phyloP scores from a whole-genome alignment of 2,329 filamentous ascomycete genomes.

The Cryphonectria radicalis region DNA sequence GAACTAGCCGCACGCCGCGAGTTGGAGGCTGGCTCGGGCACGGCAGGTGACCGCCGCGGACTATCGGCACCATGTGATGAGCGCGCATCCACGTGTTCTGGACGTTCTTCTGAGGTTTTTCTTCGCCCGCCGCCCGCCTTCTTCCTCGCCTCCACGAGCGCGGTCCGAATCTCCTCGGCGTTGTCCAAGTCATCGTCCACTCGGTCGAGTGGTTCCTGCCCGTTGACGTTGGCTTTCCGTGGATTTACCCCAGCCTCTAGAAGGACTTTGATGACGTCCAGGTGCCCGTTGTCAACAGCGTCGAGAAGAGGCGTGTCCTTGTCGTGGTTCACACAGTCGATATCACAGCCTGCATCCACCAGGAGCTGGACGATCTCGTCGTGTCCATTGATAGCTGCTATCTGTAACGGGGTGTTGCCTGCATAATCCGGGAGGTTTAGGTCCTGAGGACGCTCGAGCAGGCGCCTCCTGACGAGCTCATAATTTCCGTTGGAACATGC shows the following conservation, averaged over 20 bases:
- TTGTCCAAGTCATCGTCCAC: conserved; percentile 77
- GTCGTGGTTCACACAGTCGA: conserved; percentile 78
- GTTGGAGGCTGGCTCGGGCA: conserved; percentile 34
- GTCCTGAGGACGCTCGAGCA: conserved; percentile 82
- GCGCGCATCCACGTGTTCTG: conserved; percentile 46
- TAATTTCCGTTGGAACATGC: conserved; percentile 87
- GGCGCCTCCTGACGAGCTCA: conserved; percentile 74
- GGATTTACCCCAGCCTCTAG: conserved; percentile 90
- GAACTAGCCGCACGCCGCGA: conserved; percentile 59
- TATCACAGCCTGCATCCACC: conserved; percentile 80
- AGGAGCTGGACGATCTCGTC: conserved; percentile 86
- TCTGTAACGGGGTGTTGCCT: conserved; percentile 94
- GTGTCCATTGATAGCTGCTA: conserved; percentile 85
- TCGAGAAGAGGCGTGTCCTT: conserved; percentile 95
- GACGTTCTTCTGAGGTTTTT: conserved; percentile 62
- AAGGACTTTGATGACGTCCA: conserved; percentile 84
- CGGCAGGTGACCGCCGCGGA: conserved; percentile 58
- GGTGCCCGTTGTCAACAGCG: conserved; percentile 92
- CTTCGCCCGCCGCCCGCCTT: conserved; percentile 58
- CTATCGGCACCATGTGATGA: conserved; percentile 61
- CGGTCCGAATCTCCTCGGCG: conserved; percentile 75
- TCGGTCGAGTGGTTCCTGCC: conserved; percentile 87
- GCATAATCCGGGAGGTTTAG: conserved; percentile 90
- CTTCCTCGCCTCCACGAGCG: conserved; percentile 64
- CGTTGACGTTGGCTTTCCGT: conserved; percentile 86